phyloP scores from a whole-genome alignment of 768 basidiomycete species.

The Xerocomellus intermedius region DNA sequence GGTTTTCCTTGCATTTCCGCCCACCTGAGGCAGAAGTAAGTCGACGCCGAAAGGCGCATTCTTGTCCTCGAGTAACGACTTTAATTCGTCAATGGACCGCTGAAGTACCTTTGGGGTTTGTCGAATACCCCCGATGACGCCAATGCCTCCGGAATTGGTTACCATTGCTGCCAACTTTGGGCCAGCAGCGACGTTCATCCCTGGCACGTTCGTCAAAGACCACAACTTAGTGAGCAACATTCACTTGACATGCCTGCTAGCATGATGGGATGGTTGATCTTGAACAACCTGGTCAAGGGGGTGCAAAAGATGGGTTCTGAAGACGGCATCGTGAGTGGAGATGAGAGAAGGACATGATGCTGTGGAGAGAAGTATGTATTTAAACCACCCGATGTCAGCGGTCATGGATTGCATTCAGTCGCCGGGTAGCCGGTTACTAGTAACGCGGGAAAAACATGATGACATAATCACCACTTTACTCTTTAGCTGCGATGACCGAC shows the following conservation, averaged over 20 bases:
- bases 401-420: no score
- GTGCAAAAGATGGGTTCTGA: conserved; percentile 66
- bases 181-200: conserved; percentile 85
- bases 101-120: conserved; percentile 72
- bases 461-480: conserved; percentile 10
- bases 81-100: conserved; percentile 68
- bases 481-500: conserved; percentile 25
- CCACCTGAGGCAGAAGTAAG: conserved; percentile 78
- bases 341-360: neutral
- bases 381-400: no score
- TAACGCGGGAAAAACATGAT: neutral
- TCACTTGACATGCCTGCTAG: conserved; percentile 52
- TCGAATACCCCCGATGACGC: conserved; percentile 82
- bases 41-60: conserved; percentile 81
- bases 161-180: conserved; percentile 84
- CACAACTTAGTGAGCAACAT: neutral
- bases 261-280: conserved; percentile 81
- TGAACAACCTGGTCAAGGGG: conserved; percentile 72
- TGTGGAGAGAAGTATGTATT: neutral
- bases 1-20: conserved; percentile 80
- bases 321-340: conserved; percentile 53
- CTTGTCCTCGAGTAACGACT: conserved; percentile 70
- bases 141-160: conserved; percentile 88
- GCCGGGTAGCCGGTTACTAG: neutral
- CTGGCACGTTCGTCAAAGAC: conserved; percentile 11